Evolutionary conservation across 257 asterid genomes (phyloP).

Genomic region (Oldenlandia corymbosa): DNA sequence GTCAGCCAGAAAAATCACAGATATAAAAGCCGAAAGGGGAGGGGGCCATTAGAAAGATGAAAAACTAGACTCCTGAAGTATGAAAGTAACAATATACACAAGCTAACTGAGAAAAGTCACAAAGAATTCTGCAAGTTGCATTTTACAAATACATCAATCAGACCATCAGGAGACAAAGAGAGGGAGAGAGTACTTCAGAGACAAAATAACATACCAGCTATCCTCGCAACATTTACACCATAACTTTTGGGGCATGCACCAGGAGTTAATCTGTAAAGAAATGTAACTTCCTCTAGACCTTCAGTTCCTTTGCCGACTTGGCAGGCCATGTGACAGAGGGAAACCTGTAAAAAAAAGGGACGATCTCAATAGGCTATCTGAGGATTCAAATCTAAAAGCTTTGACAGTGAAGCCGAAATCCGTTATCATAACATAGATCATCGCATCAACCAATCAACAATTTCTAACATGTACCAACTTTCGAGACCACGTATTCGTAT

Average conservation of each 20-base stretch:
- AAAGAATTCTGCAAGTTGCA: background rate
- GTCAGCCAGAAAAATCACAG: background rate
- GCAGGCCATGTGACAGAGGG: slow-evolving; percentile 94
- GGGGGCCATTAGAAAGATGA: too few species aligned
- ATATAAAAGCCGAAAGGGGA: too few species aligned
- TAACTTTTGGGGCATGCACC: slow-evolving; percentile 98
- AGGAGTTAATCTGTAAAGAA: slow-evolving; percentile 74
- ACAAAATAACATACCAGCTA: slow-evolving; percentile 56
- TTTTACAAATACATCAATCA: background rate
- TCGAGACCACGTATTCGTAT: background rate
- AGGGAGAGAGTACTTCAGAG: background rate
- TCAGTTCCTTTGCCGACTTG: slow-evolving; percentile 59
- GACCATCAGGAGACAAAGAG: background rate
- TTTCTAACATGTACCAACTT: background rate
- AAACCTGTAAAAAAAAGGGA: slow-evolving; percentile 42
- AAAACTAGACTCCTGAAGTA: background rate
- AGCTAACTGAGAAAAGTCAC: background rate
- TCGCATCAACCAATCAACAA: slow-evolving; percentile 1
- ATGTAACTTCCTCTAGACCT: slow-evolving; percentile 83
- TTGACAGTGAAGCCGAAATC: background rate
- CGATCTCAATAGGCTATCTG: background rate
- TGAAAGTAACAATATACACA: background rate
- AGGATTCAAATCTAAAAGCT: background rate
- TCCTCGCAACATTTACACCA: slow-evolving; percentile 91
- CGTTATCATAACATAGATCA: too few species aligned